Base-by-base conservation (phyloP, 192 early-diverging fungal genomes). In the Dimargaris cristalligena region DNA sequence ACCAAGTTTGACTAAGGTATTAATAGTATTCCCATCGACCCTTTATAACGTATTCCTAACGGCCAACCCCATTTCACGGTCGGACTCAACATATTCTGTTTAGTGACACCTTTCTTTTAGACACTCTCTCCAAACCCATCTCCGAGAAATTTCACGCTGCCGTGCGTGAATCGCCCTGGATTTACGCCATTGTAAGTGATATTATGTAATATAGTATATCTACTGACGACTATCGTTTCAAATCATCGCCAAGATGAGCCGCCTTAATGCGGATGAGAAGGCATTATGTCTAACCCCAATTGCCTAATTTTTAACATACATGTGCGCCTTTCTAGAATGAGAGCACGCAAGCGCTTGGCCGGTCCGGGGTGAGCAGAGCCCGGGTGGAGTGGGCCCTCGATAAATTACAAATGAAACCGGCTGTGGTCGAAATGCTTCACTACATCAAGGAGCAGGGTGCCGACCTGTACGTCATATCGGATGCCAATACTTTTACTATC, bases 401-500 rank as follows among this genome's bases (percentile, higher is more conserved):
- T 4, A 34, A 57, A 10, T 26, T 57, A 8, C 55, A 23, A 8
- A 41, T 57, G 22, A 34, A 44, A n/a, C 55, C 22, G 22, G 20
- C 16, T 10, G 44, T 57, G 28, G n/a, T 57, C 3, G 16, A 44
- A 2, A 44, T 44, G 22, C 55, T 57, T 23, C 55, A 57, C 26
- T 28, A 41, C 16, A 28, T 28, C 2, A 34, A 57, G 34, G 34
- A 34, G 10, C 34, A 34, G 23, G 55, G 55, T 22, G 55, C 55
- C 22, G 55, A 57, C 55, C 4, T 57, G 16, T 44, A 44, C 10
- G 44, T 57, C 55, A 34, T 57, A 4, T 41, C 34, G 22, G 55
- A 57, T 44, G 55, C 55, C 16, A 57, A 57, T 28, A 57, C 55
- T 6, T 57, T 41, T 10, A 57, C 55, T 2, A 57, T 57, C 28